Evolutionary conservation across 2,329 filamentous ascomycete species (phyloP).

Genomic region (Clonostachys rosea): DNA sequence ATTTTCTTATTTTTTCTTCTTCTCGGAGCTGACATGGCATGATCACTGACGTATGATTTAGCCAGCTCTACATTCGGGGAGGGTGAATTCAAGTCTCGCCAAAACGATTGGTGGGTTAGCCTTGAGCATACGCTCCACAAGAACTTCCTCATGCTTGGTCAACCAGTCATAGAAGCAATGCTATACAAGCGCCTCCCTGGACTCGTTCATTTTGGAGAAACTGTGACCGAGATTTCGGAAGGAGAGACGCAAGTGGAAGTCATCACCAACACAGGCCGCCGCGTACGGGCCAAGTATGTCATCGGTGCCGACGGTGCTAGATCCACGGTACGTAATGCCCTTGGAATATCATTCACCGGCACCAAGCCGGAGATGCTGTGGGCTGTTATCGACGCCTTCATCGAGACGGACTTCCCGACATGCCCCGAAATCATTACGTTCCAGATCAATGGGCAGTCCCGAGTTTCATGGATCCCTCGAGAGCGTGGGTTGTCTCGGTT

Average conservation of each 20-base stretch:
- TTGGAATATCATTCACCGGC: slow-evolving; percentile 34
- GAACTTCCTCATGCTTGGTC: slow-evolving; percentile 46
- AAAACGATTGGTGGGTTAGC: slow-evolving; percentile 41
- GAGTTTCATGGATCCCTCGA: slow-evolving; percentile 42
- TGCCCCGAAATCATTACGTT: slow-evolving; percentile 43
- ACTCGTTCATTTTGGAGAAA: slow-evolving; percentile 28
- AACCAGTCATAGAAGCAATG: slow-evolving; percentile 35
- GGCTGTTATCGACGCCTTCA: slow-evolving; percentile 41
- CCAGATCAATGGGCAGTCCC: slow-evolving; percentile 35
- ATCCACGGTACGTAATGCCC: slow-evolving; percentile 34
- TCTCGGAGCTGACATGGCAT: background rate
- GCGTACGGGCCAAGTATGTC: slow-evolving; percentile 30
- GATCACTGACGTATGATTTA: slow-evolving; percentile 9
- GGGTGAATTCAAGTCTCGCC: slow-evolving; percentile 39
- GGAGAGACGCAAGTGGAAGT: slow-evolving; percentile 41
- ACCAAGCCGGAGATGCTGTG: slow-evolving; percentile 45
- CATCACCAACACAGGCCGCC: slow-evolving; percentile 21
- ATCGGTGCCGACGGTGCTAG: slow-evolving; percentile 49
- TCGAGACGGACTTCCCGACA: slow-evolving; percentile 41
- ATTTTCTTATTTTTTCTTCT: background rate
- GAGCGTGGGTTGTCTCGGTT: slow-evolving; percentile 41
- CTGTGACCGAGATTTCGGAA: slow-evolving; percentile 45
- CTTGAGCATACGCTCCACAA: slow-evolving; percentile 37
- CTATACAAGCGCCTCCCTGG: slow-evolving; percentile 25
- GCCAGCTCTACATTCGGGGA: slow-evolving; percentile 41